Base-by-base conservation (phyloP, 1,284 basidiomycete genomes). In the Cutaneotrichosporon sp. region DNA sequence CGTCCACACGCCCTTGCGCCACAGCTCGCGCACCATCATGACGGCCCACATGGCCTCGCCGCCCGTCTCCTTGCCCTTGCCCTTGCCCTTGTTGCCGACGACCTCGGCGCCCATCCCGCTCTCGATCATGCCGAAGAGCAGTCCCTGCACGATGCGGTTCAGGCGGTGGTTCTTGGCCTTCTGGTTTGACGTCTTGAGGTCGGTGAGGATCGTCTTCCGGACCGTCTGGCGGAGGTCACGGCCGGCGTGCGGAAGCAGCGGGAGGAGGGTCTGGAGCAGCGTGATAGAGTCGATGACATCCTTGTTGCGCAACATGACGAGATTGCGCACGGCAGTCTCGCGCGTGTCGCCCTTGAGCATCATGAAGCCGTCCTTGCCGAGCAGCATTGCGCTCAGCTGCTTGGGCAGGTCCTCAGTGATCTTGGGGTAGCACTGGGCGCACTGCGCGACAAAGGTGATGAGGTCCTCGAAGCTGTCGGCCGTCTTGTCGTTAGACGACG, bases 31-130 rank as follows among this genome's bases (percentile, higher is more conserved):
- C 16, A 95, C 92, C 58, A 99, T 81, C 54, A 95, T 89, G 49
- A 99, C 89, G 2, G 97, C 95, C 95, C 97, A 99, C 85, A 98
- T 90, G 2, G 95, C 95, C 73, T 98, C 95, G 42, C 91, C 90
- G 8, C 87, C 86, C 36, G 81, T 81, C 31, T 82, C 79, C 60
- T 78, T 80, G 46, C 66, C 71, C 56, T 73, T 70, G 38, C 68
- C 70, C 45, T 65, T 81, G 18, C 89, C 89, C 81, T 92, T 91
- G 82, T 94, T 86, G 47, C 91, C 89, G 42, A 87, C 72, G 14
- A 92, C 86, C 70, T 92, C 88, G 10, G 83, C 88, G 47, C 88
- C 86, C 87, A 95, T 84, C 14, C 92, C 93, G 36, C 88, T 86
- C 78, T 98, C 94, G 8, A 99, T 88, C 91, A 99, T 98, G 56